Percentiles rank a stretch among this genome's conserved stretches.
phyloP scores from a whole-genome alignment of 208 protist species.

The Trypanosoma brucei region DNA sequence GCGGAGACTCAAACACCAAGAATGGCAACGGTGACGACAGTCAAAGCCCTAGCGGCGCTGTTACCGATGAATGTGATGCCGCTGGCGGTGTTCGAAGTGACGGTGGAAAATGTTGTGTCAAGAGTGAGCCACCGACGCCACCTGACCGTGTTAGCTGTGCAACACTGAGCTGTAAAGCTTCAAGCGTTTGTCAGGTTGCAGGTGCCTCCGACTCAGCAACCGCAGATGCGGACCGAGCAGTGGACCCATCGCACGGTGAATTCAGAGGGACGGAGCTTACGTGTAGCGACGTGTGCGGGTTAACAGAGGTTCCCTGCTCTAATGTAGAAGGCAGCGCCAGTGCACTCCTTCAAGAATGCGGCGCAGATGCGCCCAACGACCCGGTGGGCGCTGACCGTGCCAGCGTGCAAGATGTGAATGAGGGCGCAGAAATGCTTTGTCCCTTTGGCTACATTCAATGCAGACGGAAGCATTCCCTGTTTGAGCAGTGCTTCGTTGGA shows the following conservation, averaged over 20 bases:
- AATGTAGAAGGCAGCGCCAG: too few relatives aligned
- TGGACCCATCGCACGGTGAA: too few relatives aligned
- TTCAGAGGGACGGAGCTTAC: too few relatives aligned
- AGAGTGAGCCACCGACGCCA: too few relatives aligned
- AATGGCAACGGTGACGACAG: constrained; percentile 16
- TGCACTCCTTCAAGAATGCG: too few relatives aligned
- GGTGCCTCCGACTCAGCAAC: too few relatives aligned
- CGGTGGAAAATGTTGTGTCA: background rate
- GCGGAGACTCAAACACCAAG: background rate
- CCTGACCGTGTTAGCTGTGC: too few relatives aligned
- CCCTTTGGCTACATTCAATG: constrained; percentile 61
- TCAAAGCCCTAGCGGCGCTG: background rate
- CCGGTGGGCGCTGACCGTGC: background rate
- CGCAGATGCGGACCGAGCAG: too few relatives aligned
- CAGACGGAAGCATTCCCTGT: constrained; percentile 50
- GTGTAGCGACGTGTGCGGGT: too few relatives aligned
- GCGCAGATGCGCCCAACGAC: background rate
- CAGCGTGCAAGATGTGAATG: background rate
- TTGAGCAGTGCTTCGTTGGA: constrained; percentile 52
- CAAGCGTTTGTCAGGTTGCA: too few relatives aligned
- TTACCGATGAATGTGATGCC: background rate
- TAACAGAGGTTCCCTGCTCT: too few relatives aligned
- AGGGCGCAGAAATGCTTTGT: constrained; percentile 16
- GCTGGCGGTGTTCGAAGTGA: background rate
- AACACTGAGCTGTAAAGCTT: too few relatives aligned